Percentiles rank a stretch among this genome's conserved stretches.
phyloP scores from a whole-genome alignment of 2,329 filamentous ascomycete species.

The Alternaria arborescens region DNA sequence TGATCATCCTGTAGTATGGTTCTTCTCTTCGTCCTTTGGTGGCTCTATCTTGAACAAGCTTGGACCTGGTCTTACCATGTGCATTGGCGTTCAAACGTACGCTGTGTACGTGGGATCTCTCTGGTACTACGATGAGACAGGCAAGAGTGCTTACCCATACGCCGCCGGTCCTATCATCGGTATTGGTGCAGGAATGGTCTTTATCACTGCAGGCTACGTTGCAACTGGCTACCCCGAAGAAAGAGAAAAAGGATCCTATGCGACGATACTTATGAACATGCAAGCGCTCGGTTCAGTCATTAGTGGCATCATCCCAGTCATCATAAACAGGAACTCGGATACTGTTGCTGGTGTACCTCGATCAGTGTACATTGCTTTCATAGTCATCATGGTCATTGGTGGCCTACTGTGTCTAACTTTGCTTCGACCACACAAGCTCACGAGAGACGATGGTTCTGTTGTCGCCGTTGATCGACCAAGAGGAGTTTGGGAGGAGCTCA shows the following conservation, averaged over 20 bases:
- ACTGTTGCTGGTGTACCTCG: constrained; percentile 40
- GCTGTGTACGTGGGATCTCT: constrained; percentile 43
- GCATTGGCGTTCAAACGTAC: constrained; percentile 43
- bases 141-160: constrained; percentile 43
- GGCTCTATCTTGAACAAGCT: constrained; percentile 45
- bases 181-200: constrained; percentile 45
- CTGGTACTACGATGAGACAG: constrained; percentile 46
- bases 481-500: constrained; percentile 39
- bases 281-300: constrained; percentile 41
- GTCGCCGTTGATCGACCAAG: constrained; percentile 38
- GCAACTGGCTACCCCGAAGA: constrained; percentile 44
- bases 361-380: constrained; percentile 43
- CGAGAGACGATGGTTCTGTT: constrained; percentile 40
- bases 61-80: constrained; percentile 43
- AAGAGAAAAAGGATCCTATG: constrained; percentile 40
- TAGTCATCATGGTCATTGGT: constrained; percentile 40
- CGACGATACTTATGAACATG: constrained; percentile 44
- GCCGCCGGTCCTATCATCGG: constrained; percentile 43
- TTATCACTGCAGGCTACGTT: constrained; percentile 44
- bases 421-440: constrained; percentile 40
- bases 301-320: constrained; percentile 43
- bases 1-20: constrained; percentile 34
- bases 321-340: constrained; percentile 42
- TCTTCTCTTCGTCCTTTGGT: constrained; percentile 45
- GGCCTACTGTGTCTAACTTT: constrained; percentile 36